Base-by-base conservation (phyloP, 2,329 filamentous ascomycete genomes). In the Sclerotinia glacialis region DNA sequence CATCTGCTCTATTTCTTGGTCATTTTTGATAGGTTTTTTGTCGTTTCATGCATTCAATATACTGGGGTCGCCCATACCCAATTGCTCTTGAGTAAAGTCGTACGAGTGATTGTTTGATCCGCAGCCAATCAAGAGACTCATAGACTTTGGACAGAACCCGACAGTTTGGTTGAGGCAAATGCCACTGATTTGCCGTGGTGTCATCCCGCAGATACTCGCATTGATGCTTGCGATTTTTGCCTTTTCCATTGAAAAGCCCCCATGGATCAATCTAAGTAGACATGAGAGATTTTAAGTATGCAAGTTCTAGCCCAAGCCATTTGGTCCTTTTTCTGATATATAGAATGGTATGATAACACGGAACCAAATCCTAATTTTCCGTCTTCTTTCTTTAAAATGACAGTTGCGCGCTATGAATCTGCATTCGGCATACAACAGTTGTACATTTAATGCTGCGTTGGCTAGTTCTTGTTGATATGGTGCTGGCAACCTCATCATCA, bases 111-210 rank as follows among this genome's bases (percentile, higher is more conserved):
- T 31, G 14, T 7, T 44, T 31, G 1, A 44, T 60, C 40, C 18
- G 44, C 44, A n/a, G 14, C 21, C 56, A 60, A n/a, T 60, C 21
- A 9, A 34, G 12, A 49, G 44, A n/a, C 8, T 31, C 21, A 26
- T 37, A 34, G 31, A 37, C 21, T 60, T 60, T 60, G 44, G 21
- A 18, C 12, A 28, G 18, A 44, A 60, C 58, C 58, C 58, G 58
- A 60, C 28, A 49, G 58, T 60, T 60, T 60, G 58, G 58, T 60
- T 60, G 21, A 60, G 58, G 52, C 37, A 3, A 37, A 12, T 49
- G 14, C 28, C 31, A 60, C 44, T 37, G 42, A 60, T 60, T 31
- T 60, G 28, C 28, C 14, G 58, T 49, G 28, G 58, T 60, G 58
- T 14, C 58, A 60, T 60, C 28, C 44, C 28, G 58, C 28, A 4